These are phyloP conservation scores for Miamiensis avidus DNA, from an alignment of 169 alveolate genomes.

Conservation along the genomic window DNA sequence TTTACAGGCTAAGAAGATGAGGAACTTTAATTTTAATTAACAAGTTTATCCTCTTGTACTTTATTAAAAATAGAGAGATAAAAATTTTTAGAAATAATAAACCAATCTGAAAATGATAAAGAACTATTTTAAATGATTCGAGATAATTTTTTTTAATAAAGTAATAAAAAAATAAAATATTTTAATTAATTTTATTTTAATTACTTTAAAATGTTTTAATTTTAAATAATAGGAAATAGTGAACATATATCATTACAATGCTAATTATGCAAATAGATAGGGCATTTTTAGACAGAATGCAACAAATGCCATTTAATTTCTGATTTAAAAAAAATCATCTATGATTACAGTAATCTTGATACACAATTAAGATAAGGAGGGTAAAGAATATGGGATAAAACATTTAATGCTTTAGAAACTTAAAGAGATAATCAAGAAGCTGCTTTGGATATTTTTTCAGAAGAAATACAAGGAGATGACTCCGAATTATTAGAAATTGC, in stretches of 20 bases:
- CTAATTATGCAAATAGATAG: background rate
- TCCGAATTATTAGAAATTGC: background rate
- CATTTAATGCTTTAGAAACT: background rate
- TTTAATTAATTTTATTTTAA: too few relatives aligned
- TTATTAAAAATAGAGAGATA: background rate
- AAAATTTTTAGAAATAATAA: background rate
- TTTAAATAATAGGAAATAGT: too few relatives aligned
- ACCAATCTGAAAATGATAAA: background rate
- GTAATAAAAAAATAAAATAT: too few relatives aligned
- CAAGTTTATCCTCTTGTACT: background rate
- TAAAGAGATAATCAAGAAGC: background rate
- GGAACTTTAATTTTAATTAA: background rate
- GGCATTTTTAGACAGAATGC: background rate
- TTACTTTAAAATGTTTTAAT: too few relatives aligned
- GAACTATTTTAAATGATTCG: background rate
- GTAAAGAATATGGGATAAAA: background rate
- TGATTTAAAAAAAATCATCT: background rate
- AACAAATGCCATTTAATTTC: background rate
- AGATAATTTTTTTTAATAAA: background rate
- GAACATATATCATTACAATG: background rate
- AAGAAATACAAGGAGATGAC: background rate
- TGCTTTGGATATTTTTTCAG: background rate
- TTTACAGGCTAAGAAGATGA: background rate
- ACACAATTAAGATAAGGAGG: background rate
- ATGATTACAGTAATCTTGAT: background rate